Conservation (phyloP, 495 filamentous ascomycete genomes). For the Tirmania nivea region DNA sequence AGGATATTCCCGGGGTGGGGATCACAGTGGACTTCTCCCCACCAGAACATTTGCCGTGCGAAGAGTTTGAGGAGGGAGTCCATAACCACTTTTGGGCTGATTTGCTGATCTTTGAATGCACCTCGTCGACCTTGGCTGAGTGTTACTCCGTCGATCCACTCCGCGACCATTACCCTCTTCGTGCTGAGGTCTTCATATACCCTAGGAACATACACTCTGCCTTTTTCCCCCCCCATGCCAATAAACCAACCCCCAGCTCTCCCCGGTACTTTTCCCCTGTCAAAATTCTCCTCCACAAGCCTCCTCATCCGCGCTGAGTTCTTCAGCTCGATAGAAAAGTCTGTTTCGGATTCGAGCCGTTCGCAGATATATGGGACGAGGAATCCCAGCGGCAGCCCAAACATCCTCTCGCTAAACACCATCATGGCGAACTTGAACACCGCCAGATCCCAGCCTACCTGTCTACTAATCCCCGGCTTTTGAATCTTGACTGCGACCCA, state of each 20-base stretch:
- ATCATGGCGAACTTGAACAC: constrained; percentile 54
- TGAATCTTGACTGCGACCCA: constrained; percentile 93
- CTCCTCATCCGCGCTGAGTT: constrained; percentile 69
- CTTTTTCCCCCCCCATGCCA: constrained; percentile 54
- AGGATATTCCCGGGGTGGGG: constrained; percentile 96
- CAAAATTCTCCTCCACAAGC: constrained; percentile 47
- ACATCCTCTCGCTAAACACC: constrained; percentile 49
- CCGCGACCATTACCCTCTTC: constrained; percentile 71
- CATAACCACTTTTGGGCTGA: constrained; percentile 71
- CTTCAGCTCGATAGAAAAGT: constrained; percentile 74
- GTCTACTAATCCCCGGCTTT: constrained; percentile 76
- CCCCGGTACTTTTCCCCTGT: not conserved
- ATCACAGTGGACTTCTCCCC: constrained; percentile 84
- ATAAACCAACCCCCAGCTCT: constrained; percentile 67
- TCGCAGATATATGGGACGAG: constrained; percentile 79
- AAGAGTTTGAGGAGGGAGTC: constrained; percentile 89
- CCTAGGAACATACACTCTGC: constrained; percentile 65
- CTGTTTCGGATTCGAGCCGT: constrained; percentile 71
- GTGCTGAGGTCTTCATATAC: constrained; percentile 67
- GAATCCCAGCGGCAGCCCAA: constrained; percentile 72
- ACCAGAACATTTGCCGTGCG: constrained; percentile 90
- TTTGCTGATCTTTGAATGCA: constrained; percentile 66
- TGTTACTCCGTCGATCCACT: constrained; percentile 89
- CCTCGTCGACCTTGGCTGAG: constrained; percentile 20
- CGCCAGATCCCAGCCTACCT: constrained; percentile 86